Evolutionary conservation across 106 monocot genomes (phyloP).

Genomic region (Apostasia ramifera): DNA sequence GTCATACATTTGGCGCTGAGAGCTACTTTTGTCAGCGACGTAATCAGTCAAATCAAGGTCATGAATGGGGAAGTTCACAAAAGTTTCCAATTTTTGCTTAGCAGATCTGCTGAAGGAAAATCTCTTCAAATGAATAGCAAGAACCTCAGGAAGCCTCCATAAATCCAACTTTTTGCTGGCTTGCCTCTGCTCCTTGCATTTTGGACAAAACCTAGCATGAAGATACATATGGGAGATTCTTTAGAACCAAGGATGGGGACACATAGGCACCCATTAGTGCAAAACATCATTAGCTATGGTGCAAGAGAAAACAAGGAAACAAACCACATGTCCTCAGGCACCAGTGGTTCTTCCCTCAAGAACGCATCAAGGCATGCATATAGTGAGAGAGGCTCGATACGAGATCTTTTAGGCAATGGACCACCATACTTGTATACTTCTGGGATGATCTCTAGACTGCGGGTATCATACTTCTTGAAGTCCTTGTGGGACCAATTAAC

Average conservation of each 20-base stretch:
- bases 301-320: slow-evolving; percentile 18
- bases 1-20: slow-evolving; percentile 73
- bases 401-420: slow-evolving; percentile 68
- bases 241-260: background rate
- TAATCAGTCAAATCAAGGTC: slow-evolving; percentile 90
- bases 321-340: slow-evolving; percentile 99
- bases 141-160: slow-evolving; percentile 95
- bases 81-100: slow-evolving; percentile 95
- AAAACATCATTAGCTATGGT: background rate
- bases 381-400: slow-evolving; percentile 83
- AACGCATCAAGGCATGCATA: slow-evolving; percentile 98
- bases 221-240: background rate
- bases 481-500: slow-evolving; percentile 73
- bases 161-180: slow-evolving; percentile 98
- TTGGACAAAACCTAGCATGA: slow-evolving; percentile 74
- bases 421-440: slow-evolving; percentile 84
- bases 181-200: slow-evolving; percentile 94
- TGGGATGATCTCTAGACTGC: slow-evolving; percentile 70
- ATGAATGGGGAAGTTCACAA: slow-evolving; percentile 92
- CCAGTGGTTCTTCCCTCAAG: slow-evolving; percentile 92
- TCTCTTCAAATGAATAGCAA: slow-evolving; percentile 96
- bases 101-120: slow-evolving; percentile 90
- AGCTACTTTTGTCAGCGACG: slow-evolving; percentile 69
- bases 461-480: slow-evolving; percentile 50
- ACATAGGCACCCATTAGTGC: background rate